Base-by-base conservation (phyloP, 352 stramenopile genomes). In the Blastocystis sp. region DNA sequence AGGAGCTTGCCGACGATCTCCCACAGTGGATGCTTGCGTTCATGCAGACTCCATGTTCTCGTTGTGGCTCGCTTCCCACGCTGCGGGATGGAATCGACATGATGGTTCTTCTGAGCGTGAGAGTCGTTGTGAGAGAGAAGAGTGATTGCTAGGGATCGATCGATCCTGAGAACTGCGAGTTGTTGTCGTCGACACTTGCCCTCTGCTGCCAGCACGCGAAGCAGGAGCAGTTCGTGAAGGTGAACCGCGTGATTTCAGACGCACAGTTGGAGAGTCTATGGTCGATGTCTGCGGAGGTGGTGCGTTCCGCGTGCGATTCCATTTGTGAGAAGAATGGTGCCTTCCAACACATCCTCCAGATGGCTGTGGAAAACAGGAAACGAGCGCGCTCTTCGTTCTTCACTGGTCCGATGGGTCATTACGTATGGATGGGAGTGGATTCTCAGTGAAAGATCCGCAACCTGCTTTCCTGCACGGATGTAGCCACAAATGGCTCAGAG, bases 391-490 rank as follows among this genome's bases (percentile, higher is more conserved):
- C 69, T 16, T 46, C 27, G 0, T n/a, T 24, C 27, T 81, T 81
- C 48, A 32, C 16, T 4, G 8, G 21, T n/a, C 36, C 54, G 8
- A 40, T 49, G 34, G 69, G 69, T 14, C 49, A 49, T 61, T 81
- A 44, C 38, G 69, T 81, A 24, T 1, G 36, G 16, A 21, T 40
- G 32, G 11, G 1, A 7, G 49, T 34, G 11, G 21, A 1, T 46
- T 24, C 4, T 40, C 14, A 63, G 21, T 38, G 7, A 56, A 63
- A 81, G 69, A 64, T 65, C 24, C 14, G 46, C 0, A 38, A 46
- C n/a, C n/a, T 81, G 1, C 11, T 81, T n/a, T 14, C 61, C 16
- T 81, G 69, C 34, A 46, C 49, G 0, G 69, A 81, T 27, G 69
- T 63, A 14, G 44, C 69, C 21, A 61, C 34, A 51, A 81, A 64